Evolutionary conservation across 78 protist genomes (phyloP), one percentile per base, ranked within the genome.

Genomic region (Guillardia theta): DNA sequence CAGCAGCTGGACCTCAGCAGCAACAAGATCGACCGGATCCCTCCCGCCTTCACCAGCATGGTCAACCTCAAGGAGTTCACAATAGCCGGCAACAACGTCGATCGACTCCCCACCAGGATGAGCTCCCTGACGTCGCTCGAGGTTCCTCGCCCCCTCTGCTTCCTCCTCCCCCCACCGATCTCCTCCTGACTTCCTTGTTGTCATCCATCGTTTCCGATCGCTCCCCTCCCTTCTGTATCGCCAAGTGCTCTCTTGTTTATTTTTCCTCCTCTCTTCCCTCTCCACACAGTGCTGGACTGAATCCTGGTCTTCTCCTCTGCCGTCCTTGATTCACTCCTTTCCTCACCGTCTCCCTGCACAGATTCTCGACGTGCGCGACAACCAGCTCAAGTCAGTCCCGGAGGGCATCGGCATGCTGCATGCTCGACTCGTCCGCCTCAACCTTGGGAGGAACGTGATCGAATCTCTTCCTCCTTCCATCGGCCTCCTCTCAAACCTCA

Each of bases 1-100:
- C 39, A 24, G 30, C 19, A 78, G 43, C 19, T 78, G 43, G 39
- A 78, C 90, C 48, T 78, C 4, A 21, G 53, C 48, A 24, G 44
- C 48, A 78, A 78, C 33, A 37, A 43, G 45, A 37, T 78, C 21
- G 90, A 78, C 50, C 90, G 90, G 41, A 37, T 78, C 50, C 90
- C 90, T 2, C 90, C 90, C 33, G 45, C 50, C 48, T 24, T 78
- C 50, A 43, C 90, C 90, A 43, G 24, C 90, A 78, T 78, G 90
- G 83, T 78, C 30, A 30, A 43, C 53, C 48, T 78, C 48, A 18
- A 78, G 45, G 87, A 36, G 50, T 78, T 18, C 90, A 27, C 22
- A 46, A 46, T 78, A 36, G 90, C 50, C 1, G 90, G 53, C 48
- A 78, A 78, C 90, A 8, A 46, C 0, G 18, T 78, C 50, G 90